Evolutionary conservation across 2,329 filamentous ascomycete species (phyloP).

Genomic region (Monilinia laxa): DNA sequence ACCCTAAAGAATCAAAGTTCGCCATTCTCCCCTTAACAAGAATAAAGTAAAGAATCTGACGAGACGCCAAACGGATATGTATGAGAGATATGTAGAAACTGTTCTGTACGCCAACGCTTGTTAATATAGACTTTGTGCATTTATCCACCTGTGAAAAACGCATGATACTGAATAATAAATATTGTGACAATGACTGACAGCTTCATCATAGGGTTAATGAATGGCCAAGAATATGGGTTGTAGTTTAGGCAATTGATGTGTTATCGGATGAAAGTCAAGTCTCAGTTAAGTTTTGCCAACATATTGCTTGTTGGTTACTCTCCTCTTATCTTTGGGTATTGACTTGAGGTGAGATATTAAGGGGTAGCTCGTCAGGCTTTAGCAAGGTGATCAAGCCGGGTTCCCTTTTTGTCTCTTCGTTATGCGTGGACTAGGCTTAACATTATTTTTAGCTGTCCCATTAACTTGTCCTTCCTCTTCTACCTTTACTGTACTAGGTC

Average conservation of each 20-base stretch:
- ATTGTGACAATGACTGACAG: conserved; percentile 14
- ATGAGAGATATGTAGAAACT: conserved; percentile 6
- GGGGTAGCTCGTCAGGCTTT: not conserved
- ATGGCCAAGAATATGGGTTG: not conserved
- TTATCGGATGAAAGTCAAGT: conserved; percentile 1
- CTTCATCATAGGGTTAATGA: not conserved
- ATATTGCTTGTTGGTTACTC: not conserved
- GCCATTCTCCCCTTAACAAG: conserved; percentile 7
- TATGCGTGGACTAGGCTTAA: conserved; percentile 45
- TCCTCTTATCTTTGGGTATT: not conserved
- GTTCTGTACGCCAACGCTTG: conserved; percentile 17
- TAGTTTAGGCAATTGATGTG: not conserved
- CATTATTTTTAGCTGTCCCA: conserved; percentile 37
- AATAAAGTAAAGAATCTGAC: not conserved
- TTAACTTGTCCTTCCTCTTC: conserved; percentile 40
- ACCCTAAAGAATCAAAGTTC: conserved; percentile 12
- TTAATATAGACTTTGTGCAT: conserved; percentile 14
- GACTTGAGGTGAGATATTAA: not conserved
- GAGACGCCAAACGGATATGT: conserved; percentile 9
- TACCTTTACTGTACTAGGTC: conserved; percentile 44
- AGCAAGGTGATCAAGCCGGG: conserved; percentile 26
- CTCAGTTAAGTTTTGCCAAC: not conserved
- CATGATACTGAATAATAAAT: conserved; percentile 10
- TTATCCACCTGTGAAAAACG: conserved; percentile 8
- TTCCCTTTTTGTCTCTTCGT: conserved; percentile 43